Percentiles rank a stretch among this genome's conserved stretches.
These are phyloP conservation scores for Boletellus emodensis DNA, from an alignment of 768 basidiomycete genomes.

Conservation along the genomic window DNA sequence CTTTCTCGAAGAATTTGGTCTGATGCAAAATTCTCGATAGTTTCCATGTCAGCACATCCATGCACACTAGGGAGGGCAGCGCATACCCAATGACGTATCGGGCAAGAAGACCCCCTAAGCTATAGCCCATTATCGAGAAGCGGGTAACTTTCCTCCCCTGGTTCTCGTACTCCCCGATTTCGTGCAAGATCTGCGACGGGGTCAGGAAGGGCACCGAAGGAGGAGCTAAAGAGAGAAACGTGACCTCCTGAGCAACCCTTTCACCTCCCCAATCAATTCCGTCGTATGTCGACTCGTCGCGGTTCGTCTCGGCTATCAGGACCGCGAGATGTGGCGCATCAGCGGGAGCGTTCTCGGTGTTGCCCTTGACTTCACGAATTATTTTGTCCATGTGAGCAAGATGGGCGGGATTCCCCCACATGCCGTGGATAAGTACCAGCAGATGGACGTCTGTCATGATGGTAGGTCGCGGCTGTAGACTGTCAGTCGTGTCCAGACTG, in stretches of 20 bases:
- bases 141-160: slow-evolving; percentile 57
- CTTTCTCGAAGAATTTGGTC: slow-evolving; percentile 63
- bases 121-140: slow-evolving; percentile 77
- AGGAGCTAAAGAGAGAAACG: slow-evolving; percentile 1
- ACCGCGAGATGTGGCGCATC: slow-evolving; percentile 50
- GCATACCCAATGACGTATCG: slow-evolving; percentile 72
- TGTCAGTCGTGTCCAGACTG: not conserved
- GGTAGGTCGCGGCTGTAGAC: not conserved
- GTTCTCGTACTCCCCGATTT: slow-evolving; percentile 48
- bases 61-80: not conserved
- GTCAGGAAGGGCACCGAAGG: slow-evolving; percentile 1
- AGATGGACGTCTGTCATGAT: slow-evolving; percentile 35
- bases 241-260: slow-evolving; percentile 74
- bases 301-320: slow-evolving; percentile 62
- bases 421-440: slow-evolving; percentile 52
- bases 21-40: slow-evolving; percentile 55
- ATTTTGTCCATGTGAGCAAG: slow-evolving; percentile 55
- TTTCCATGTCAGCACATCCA: slow-evolving; percentile 3
- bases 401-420: slow-evolving; percentile 79
- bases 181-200: slow-evolving; percentile 47
- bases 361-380: slow-evolving; percentile 41
- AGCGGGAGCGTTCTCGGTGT: slow-evolving; percentile 20
- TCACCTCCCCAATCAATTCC: slow-evolving; percentile 84
- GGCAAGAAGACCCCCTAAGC: slow-evolving; percentile 76
- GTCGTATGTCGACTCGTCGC: slow-evolving; percentile 69